A percentile compares a stretch with the other conserved stretches of the same genome.
Evolutionary conservation across 1,284 basidiomycete species (phyloP).

Genomic region (Microstroma glucosiphilum): DNA sequence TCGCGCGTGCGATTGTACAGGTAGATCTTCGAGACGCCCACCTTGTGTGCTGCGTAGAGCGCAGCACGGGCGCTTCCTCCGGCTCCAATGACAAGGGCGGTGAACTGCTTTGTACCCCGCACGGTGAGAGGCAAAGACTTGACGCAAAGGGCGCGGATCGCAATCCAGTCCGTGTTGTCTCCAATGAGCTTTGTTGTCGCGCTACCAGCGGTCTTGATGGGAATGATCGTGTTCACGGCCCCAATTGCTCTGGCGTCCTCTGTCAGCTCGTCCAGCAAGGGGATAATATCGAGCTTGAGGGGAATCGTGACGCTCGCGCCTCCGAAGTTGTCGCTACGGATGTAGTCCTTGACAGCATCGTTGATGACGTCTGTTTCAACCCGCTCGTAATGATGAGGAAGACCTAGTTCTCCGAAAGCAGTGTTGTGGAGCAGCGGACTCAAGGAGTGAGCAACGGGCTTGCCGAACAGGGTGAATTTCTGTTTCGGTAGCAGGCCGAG

Average conservation of each 20-base stretch:
- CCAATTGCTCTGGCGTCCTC: slow-evolving; percentile 43
- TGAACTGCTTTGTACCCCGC: slow-evolving; percentile 14
- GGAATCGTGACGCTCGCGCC: slow-evolving; percentile 79
- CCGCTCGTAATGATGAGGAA: slow-evolving; percentile 60
- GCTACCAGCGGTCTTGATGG: slow-evolving; percentile 17
- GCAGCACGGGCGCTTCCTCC: slow-evolving; percentile 48
- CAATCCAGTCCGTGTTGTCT: slow-evolving; percentile 50
- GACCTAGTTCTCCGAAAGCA: slow-evolving; percentile 70
- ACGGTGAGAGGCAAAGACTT: background rate
- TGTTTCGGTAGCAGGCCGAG: slow-evolving; percentile 69
- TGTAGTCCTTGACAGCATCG: slow-evolving; percentile 61
- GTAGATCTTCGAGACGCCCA: slow-evolving; percentile 37
- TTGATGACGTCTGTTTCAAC: slow-evolving; percentile 67
- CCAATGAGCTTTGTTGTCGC: slow-evolving; percentile 25
- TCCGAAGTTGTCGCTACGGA: slow-evolving; percentile 71
- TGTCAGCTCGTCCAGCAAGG: slow-evolving; percentile 36
- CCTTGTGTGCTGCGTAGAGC: slow-evolving; percentile 41
- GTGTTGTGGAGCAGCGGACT: slow-evolving; percentile 91
- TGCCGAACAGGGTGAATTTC: slow-evolving; percentile 79
- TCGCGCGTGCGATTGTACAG: slow-evolving; percentile 46
- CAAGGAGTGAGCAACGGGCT: slow-evolving; percentile 79
- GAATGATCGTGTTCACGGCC: slow-evolving; percentile 48
- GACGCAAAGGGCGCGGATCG: slow-evolving; percentile 22
- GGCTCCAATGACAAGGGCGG: slow-evolving; percentile 46
- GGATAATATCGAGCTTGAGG: slow-evolving; percentile 42